Base-by-base conservation (phyloP, 768 basidiomycete genomes). In the Cyclocybe aegerita region DNA sequence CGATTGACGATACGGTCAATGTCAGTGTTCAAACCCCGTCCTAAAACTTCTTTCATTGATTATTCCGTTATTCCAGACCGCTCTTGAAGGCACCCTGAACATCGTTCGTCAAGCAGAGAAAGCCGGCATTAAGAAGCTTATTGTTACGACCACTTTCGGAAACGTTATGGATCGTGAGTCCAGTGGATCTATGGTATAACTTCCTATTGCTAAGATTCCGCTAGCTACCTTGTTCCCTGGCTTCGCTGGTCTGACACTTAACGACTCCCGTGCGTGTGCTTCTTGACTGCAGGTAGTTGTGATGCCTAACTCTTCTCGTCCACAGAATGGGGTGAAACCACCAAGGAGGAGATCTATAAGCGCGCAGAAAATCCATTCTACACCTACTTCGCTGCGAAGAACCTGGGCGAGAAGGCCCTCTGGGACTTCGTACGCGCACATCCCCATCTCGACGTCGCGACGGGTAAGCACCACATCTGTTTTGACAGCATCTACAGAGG, bases 361-460 rank as follows among this genome's bases (percentile, higher is more conserved):
- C 58, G 66, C 14, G 59, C 61, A 15, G 60, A 62, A 0, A 51
- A 60, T 9, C 62, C 63, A 8, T 61, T 61, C 32, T 72, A 68
- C 39, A 60, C 68, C 34, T 80, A 79, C 60, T 65, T 68, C 34
- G 66, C 68, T 9, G 65, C 73, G 10, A 80, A 80, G 52, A 63
- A 64, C 10, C 56, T 74, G 3, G 70, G 73, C 2, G 77, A 79
- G 56, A 56, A 58, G 23, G 72, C 73, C 0, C 63, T 70, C 7
- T 77, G 76, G 75, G 62, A 71, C 8, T 75, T 74, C 43, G 74
- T 67, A 4, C 56, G 59, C 35, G 57, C 66, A 23, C 69, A 77
- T 50, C 68, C 73, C n/a, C 49, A 70, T 10, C 58, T 75, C 33
- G 69, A 72, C 34, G 48, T 76, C 42, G 64, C 69, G 9, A 71